A percentile compares a stretch with the other conserved stretches of the same genome.
Evolutionary conservation across 108 stramenopile species (phyloP).

Genomic region (Cylindrotheca closterium): DNA sequence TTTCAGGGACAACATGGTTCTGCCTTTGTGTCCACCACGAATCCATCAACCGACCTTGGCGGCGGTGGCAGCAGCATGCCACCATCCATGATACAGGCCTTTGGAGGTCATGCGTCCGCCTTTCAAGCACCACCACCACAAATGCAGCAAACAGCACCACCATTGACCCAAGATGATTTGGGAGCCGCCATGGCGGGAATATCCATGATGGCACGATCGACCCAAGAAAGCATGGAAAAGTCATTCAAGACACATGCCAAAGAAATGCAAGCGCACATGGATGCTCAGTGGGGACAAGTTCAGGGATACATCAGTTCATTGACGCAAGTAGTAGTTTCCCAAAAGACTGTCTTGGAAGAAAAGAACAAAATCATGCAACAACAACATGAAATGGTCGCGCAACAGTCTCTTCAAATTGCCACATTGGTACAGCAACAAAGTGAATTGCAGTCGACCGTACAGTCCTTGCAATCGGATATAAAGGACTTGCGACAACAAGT

Average conservation of each 20-base stretch:
- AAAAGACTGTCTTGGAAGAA: constrained; percentile 13
- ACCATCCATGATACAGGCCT: no score
- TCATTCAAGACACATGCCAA: constrained; percentile 14
- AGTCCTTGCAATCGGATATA: constrained; percentile 15
- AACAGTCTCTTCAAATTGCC: constrained; percentile 15
- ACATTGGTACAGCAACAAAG: constrained; percentile 13
- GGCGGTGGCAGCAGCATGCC: no score
- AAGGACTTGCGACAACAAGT: neutral
- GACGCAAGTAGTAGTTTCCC: constrained; percentile 1
- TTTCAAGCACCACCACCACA: neutral
- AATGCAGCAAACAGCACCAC: neutral
- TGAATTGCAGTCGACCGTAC: constrained; percentile 2
- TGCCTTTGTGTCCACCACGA: neutral
- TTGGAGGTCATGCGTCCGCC: no score
- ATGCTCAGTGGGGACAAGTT: neutral
- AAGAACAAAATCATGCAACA: constrained; percentile 15
- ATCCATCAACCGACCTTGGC: neutral
- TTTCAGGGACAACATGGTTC: neutral
- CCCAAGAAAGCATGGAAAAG: constrained; percentile 23
- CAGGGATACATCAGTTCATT: constrained; percentile 10
- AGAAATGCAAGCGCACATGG: neutral
- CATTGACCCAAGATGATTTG: constrained; percentile 23
- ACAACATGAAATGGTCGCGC: constrained; percentile 16
- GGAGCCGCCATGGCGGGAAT: constrained; percentile 42
- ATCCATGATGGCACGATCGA: constrained; percentile 32